phyloP scores from a whole-genome alignment of 306 rosid species.

The Mucuna pruriens region DNA sequence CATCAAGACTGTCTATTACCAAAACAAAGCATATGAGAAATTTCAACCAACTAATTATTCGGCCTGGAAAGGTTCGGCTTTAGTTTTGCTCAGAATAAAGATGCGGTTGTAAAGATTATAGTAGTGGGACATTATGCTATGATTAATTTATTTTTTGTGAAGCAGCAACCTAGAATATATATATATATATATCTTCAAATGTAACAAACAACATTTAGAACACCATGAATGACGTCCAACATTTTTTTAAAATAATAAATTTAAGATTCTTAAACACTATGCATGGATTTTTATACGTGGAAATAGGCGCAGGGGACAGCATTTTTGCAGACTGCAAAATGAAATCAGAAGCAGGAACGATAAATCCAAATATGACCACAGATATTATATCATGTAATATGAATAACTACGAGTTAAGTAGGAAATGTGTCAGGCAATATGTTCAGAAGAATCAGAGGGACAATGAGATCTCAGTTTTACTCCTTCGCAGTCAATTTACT shows the following conservation, averaged over 20 bases:
- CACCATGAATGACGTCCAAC: neutral
- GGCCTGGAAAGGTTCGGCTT: neutral
- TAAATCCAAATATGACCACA: slow-evolving; percentile 34
- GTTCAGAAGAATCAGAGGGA: slow-evolving; percentile 32
- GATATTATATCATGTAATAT: slow-evolving; percentile 38
- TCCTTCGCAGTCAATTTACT: neutral
- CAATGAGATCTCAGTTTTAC: slow-evolving; percentile 32
- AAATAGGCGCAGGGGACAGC: slow-evolving; percentile 21
- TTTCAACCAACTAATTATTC: slow-evolving; percentile 12
- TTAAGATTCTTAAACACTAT: slow-evolving; percentile 31
- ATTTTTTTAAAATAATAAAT: slow-evolving; percentile 13
- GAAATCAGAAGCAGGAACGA: slow-evolving; percentile 37
- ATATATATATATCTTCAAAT: no score
- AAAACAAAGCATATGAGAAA: neutral
- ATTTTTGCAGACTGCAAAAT: slow-evolving; percentile 17
- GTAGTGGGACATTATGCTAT: neutral
- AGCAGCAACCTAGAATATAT: slow-evolving; percentile 26
- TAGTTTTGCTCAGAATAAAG: neutral
- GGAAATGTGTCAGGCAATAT: slow-evolving; percentile 40
- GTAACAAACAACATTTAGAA: neutral
- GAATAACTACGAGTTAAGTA: neutral
- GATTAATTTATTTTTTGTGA: slow-evolving; percentile 34
- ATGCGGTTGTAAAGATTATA: neutral
- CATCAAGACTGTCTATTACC: slow-evolving; percentile 12
- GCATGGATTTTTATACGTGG: slow-evolving; percentile 9